Base-by-base conservation (phyloP, 768 basidiomycete species). In the Scleroderma citrinum region DNA sequence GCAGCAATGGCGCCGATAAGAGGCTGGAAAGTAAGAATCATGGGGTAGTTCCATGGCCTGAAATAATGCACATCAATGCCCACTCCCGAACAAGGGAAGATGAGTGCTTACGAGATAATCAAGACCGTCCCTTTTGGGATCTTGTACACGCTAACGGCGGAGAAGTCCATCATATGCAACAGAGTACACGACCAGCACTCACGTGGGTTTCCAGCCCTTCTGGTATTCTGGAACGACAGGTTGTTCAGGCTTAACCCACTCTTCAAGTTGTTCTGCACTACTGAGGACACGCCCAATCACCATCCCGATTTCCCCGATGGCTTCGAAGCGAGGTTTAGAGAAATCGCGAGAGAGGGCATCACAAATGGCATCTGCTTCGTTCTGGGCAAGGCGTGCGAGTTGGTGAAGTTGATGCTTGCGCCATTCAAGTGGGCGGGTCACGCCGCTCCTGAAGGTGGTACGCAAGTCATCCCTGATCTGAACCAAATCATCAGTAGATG, bases 1-100 rank as follows among this genome's bases (percentile, higher is more conserved):
- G 86, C 85, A 0, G 85, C 73, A 43, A 91, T 83, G 1, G 87
- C 87, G 4, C 86, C 87, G 44, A 76, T 71, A 19, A 84, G 66
- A 3, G 85, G 84, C 34, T 76, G 74, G 6, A 85, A 61, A 5
- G 59, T 70, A 29, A 83, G 71, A 10, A 78, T 65, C 44, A 80
- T 57, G 0, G 84, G 84, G 55, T 79, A 85, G 57, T 85, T 85
- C 81, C 82, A 85, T 2, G 82, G 82, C 16, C 82, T 83, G 26
- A 12, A 44, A 44, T 6, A 6, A n/a, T 16, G 29, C 31, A 38
- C 20, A 23, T 19, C 7, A 36, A 17, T 14, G 20, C n/a, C 46
- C 17, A 47, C 39, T 23, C 19, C 21, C 21, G 44, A 32, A 38
- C 39, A n/a, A 8, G n/a, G 20, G 12, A 21, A 26, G 39, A 35